Base-by-base conservation (phyloP, 805 yeast species). In the Candida coquimbonensis region DNA sequence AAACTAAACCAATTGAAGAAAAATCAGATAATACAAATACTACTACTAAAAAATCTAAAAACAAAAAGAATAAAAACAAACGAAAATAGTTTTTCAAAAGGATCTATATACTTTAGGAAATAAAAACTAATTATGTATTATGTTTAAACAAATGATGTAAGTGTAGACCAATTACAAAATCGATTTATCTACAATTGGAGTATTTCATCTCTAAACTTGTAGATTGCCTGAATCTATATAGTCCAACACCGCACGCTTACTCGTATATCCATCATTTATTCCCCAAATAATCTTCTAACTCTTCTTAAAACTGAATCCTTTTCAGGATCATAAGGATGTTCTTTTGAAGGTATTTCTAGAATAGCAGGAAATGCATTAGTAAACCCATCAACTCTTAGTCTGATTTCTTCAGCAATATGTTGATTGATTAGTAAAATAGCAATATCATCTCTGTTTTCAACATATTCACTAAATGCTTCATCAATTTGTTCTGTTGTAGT, bases 281-380 rank as follows among this genome's bases (percentile, higher is more conserved):
- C 98, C 39, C 99, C 98, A 70, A 91, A 90, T 52, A 93, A 70
- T 63, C 96, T 81, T 72, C 96, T 84, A 32, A 93, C 99, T 64
- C 96, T 85, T 68, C 91, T 83, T 67, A 93, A 75, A 36, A 93
- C 89, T 19, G 96, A 84, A 67, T 93, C 99, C 79, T 91, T 93
- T 65, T 91, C 98, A 19, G 99, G 99, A 65, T 93, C 74, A 65
- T 93, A 93, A 21, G 99, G 98, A 65, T 93, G 98, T 62, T 93
- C 99, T 71, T 93, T 93, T 14, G 97, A 88, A 26, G 99, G 99
- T 51, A 93, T 93, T 68, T 93, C 99, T 60, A 93, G 73, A 40
- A 93, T 80, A 3, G 99, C 97, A 9, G 99, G 99, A 67, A 93
- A 93, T 11, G 99, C 96, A 52, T 81, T 79, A 16, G 95, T 80